Evolutionary conservation across 768 basidiomycete species (phyloP).

Genomic region (Lactifluus rugatus): DNA sequence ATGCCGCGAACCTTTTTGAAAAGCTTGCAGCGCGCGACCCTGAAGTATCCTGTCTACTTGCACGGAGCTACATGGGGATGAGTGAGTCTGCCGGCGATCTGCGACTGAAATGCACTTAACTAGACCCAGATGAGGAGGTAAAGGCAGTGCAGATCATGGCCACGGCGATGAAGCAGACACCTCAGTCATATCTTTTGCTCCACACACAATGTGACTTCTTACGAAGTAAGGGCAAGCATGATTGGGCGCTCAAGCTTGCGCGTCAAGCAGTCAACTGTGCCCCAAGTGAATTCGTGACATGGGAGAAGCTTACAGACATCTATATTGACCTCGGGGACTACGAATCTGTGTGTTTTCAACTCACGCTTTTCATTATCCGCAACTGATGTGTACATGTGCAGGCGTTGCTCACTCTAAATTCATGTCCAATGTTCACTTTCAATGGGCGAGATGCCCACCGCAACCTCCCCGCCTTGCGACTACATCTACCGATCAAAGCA

Average conservation of each 20-base stretch:
- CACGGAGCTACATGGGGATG: constrained; percentile 92
- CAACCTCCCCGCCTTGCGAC: constrained; percentile 63
- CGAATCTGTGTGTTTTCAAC: constrained; percentile 42
- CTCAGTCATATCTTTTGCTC: constrained; percentile 88
- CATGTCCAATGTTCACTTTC: constrained; percentile 99
- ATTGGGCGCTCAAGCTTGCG: constrained; percentile 89
- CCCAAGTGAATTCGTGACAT: constrained; percentile 96
- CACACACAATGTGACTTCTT: constrained; percentile 95
- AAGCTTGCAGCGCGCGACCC: constrained; percentile 79
- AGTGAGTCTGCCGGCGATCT: constrained; percentile 44
- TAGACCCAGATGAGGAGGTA: constrained; percentile 80
- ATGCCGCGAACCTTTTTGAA: constrained; percentile 89
- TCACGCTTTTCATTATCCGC: background rate
- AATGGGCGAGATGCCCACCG: constrained; percentile 93
- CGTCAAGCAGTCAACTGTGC: constrained; percentile 96
- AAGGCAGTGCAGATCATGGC: constrained; percentile 95
- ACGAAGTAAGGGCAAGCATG: constrained; percentile 69
- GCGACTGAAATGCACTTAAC: background rate
- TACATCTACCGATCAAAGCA: constrained; percentile 80
- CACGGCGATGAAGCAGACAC: constrained; percentile 69
- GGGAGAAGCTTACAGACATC: constrained; percentile 94
- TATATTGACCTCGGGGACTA: constrained; percentile 87
- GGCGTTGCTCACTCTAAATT: constrained; percentile 89
- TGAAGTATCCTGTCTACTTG: constrained; percentile 81
- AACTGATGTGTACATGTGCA: constrained; percentile 15